Conservation (phyloP, 805 yeast species). For the Wickerhamomyces bovis region DNA sequence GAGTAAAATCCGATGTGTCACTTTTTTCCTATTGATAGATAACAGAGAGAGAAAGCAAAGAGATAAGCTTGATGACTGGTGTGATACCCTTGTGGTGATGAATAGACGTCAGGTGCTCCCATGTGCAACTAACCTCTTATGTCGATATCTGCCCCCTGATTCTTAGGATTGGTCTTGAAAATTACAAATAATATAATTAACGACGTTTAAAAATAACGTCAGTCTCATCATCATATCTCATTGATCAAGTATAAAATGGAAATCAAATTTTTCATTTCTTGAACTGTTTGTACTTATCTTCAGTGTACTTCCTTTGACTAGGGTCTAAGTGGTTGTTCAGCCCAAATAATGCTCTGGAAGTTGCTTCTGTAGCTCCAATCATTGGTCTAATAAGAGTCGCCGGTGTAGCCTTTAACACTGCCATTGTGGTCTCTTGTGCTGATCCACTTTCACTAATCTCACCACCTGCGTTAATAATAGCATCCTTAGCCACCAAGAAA, state of each 20-base stretch:
- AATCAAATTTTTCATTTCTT: constrained; percentile 2
- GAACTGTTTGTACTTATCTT: constrained; percentile 55
- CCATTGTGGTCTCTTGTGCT: constrained; percentile 59
- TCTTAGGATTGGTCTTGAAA: no score
- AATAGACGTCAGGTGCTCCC: no score
- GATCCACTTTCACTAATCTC: constrained; percentile 60
- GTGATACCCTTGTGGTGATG: no score
- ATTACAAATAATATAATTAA: no score
- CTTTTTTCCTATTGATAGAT: background rate
- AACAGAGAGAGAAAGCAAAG: background rate
- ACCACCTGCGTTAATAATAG: constrained; percentile 51
- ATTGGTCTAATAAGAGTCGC: constrained; percentile 75
- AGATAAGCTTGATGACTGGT: no score
- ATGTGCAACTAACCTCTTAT: no score
- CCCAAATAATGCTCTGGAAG: constrained; percentile 78
- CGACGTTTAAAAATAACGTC: no score
- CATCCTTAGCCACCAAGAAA: constrained; percentile 56
- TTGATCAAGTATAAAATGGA: background rate
- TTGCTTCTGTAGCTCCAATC: constrained; percentile 89
- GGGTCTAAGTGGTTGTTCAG: constrained; percentile 77
- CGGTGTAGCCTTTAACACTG: constrained; percentile 73
- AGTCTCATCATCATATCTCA: background rate
- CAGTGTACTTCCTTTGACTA: constrained; percentile 45
- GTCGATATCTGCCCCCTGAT: no score
- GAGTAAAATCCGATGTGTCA: background rate